Base-by-base conservation (phyloP, 768 basidiomycete genomes). In the Podaxis sp. region DNA sequence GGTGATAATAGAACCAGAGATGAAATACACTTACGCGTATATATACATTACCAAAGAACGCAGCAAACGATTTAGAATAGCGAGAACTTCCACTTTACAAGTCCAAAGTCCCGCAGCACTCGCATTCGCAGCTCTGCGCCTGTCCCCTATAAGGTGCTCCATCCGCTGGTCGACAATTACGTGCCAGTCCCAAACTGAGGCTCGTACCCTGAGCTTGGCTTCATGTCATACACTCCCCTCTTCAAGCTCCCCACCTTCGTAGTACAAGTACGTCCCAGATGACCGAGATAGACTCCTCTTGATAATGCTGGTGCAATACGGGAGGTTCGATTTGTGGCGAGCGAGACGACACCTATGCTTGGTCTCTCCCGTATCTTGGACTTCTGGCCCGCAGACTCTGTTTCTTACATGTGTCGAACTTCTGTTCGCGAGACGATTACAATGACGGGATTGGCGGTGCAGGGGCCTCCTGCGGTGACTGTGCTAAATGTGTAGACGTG, bases 311-410 rank as follows among this genome's bases (percentile, higher is more conserved):
- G 37, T 49, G 12, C 37, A 13, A 13, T 20, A 17, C 36, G 15
- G 65, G 53, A 26, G 51, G 53, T 48, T 44, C 57, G 62, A 46
- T 40, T 33, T 26, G 41, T 51, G 36, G 55, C 50, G 33, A 33
- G 57, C 7, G 63, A 26, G 10, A 17, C 10, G 40, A 41, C 40
- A 13, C 12, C 12, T 41, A 10, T 41, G 40, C 12, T 10, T 4
- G 12, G 3, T 17, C 40, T 12, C 12, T n/a, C 15, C n/a, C 4
- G 20, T 48, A 48, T 22, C 46, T n/a, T n/a, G 17, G 46, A 48
- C 10, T n/a, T n/a, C n/a, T 48, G 7, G 11, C 40, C 40, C 17
- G 40, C 2, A 3, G 5, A 3, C 3, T 17, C 36, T 26, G 38
- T 41, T 41, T 38, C 20, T 56, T 38, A 15, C 41, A 56, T 22